Evolutionary conservation across 441 rosid genomes (phyloP).

Genomic region (Adansonia grandidieri): DNA sequence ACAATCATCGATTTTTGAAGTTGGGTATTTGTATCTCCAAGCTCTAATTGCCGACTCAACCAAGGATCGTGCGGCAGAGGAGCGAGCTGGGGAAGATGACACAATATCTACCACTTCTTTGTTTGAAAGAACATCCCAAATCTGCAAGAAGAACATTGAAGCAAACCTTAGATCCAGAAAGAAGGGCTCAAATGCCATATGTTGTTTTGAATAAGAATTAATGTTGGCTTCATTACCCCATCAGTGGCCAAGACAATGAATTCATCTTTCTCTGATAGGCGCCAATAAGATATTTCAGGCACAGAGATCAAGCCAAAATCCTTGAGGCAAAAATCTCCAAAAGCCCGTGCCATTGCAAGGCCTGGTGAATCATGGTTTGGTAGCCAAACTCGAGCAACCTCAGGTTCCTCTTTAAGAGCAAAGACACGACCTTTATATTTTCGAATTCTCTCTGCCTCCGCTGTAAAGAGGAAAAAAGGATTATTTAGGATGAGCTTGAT

Average conservation of each 20-base stretch:
- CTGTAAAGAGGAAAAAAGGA: constrained; percentile 42
- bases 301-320: constrained; percentile 92
- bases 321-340: constrained; percentile 96
- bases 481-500: background rate
- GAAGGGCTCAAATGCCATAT: background rate
- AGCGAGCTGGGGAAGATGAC: constrained; percentile 62
- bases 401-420: constrained; percentile 91
- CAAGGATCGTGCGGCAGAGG: constrained; percentile 69
- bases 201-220: background rate
- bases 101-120: constrained; percentile 88
- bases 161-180: constrained; percentile 11
- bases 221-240: constrained; percentile 58
- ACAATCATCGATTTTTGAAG: constrained; percentile 94
- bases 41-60: constrained; percentile 83
- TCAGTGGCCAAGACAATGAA: constrained; percentile 92
- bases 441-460: constrained; percentile 88
- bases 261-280: constrained; percentile 69
- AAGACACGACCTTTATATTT: constrained; percentile 91
- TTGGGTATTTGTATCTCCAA: constrained; percentile 88
- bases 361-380: constrained; percentile 96
- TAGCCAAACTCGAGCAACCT: constrained; percentile 88
- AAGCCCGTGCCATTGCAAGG: constrained; percentile 99
- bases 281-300: constrained; percentile 71
- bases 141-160: constrained; percentile 44
- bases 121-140: constrained; percentile 94